Evolutionary conservation across 441 rosid genomes (phyloP).

Genomic region (Capsella rubella): DNA sequence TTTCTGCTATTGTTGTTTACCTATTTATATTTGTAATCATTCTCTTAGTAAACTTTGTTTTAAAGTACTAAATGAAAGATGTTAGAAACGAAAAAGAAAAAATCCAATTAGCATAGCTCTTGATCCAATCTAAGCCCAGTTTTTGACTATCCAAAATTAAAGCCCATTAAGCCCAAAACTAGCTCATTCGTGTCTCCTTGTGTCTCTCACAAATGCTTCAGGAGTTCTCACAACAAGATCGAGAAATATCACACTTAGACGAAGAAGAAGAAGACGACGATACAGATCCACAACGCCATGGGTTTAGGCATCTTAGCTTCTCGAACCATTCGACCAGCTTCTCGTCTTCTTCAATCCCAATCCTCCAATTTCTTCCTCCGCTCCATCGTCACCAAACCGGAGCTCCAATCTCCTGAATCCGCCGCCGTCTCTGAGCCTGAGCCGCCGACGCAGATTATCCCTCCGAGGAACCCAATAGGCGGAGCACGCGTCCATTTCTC

Average conservation of each 20-base stretch:
- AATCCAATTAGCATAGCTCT: background rate
- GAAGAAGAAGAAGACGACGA: conserved; percentile 7
- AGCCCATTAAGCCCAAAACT: conserved; percentile 37
- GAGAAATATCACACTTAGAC: conserved; percentile 13
- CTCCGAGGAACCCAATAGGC: conserved; percentile 65
- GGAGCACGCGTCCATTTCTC: conserved; percentile 83
- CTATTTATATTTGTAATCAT: too few species aligned
- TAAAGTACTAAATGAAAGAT: too few species aligned
- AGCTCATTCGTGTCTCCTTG: conserved; percentile 29
- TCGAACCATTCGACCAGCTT: conserved; percentile 59
- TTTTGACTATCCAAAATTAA: background rate
- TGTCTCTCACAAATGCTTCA: conserved; percentile 8
- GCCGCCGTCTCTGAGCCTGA: conserved; percentile 59
- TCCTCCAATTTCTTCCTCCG: conserved; percentile 55
- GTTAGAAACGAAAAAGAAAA: too few species aligned
- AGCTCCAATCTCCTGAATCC: conserved; percentile 78
- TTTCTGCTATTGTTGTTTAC: too few species aligned
- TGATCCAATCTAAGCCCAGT: background rate
- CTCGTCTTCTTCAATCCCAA: conserved; percentile 50
- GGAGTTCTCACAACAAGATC: conserved; percentile 33
- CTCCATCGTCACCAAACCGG: conserved; percentile 76
- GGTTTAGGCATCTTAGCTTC: conserved; percentile 82
- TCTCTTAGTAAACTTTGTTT: too few species aligned
- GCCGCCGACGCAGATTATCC: conserved; percentile 58
- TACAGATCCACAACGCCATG: conserved; percentile 53